Evolutionary conservation across 345 rosid genomes (phyloP).

Genomic region (Murraya koenigii): DNA sequence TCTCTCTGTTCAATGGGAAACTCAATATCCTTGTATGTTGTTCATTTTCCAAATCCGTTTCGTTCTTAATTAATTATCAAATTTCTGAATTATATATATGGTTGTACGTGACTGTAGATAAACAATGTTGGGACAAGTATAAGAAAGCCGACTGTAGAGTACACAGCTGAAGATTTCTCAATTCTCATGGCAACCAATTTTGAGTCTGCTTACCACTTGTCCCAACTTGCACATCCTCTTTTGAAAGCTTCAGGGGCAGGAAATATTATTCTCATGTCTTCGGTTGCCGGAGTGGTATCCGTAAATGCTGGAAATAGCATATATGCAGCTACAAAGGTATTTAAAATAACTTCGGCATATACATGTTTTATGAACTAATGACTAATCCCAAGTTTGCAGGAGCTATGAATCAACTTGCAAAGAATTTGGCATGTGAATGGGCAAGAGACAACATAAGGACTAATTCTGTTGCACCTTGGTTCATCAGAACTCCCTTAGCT

Average conservation of each 20-base stretch:
- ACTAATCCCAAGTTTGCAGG: conserved; percentile 17
- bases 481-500: conserved; percentile 6
- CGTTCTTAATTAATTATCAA: too few relatives aligned
- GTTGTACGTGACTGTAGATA: conserved; percentile 20
- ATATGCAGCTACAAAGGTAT: neutral
- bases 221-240: conserved; percentile 57
- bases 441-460: conserved; percentile 57
- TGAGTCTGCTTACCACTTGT: conserved; percentile 46
- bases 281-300: neutral
- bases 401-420: conserved; percentile 40
- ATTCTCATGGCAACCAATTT: conserved; percentile 36
- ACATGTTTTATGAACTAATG: too few relatives aligned
- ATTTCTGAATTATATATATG: too few relatives aligned
- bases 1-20: conserved; percentile 35
- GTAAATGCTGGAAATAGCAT: neutral
- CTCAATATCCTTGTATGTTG: conserved; percentile 43
- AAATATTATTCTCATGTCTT: conserved; percentile 54
- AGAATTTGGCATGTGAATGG: conserved; percentile 67
- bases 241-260: conserved; percentile 52
- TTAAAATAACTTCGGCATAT: neutral
- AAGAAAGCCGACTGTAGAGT: conserved; percentile 39
- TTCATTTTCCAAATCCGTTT: neutral
- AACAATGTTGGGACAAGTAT: conserved; percentile 48
- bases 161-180: conserved; percentile 34
- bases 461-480: conserved; percentile 37